Base-by-base conservation (phyloP, 768 basidiomycete genomes). In the Coprinopsis sp. region DNA sequence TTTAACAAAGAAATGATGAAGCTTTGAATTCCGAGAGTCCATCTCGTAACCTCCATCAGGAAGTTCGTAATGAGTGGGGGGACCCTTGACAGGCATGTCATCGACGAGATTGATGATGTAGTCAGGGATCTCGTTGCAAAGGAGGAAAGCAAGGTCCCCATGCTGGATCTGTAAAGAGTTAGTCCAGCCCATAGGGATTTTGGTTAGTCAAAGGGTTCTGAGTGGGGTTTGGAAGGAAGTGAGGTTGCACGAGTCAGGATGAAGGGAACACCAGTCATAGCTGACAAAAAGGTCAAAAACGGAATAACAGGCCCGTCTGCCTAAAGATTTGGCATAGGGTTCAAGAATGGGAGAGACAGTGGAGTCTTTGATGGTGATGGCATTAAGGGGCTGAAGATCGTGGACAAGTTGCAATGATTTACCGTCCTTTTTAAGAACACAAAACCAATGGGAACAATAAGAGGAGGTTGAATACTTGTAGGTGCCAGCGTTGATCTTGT, bases 1-100 rank as follows among this genome's bases (percentile, higher is more conserved):
- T 37, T 74, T 63, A 58, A 62, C 71, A 0, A 73, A 56, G 36
- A 73, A 74, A 0, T 56, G 37, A 0, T 58, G 38, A 3, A 73
- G 68, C 0, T 64, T 60, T 0, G 44, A 45, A 42, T 72, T 74
- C 1, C 61, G 58, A 0, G 60, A 54, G 0, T 72, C 60, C 0
- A 54, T 65, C 33, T 73, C 58, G 42, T 55, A 67, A 0, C 2
- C 8, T 0, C 65, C 60, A 16, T 65, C 58, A 1, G 13, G 2
- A 0, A 18, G 6, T 16, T 63, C 46, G 40, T 71, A 70, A 3
- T 51, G 19, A 1, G 65, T 61, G 0, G 23, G 8, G 0, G 61
- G 69, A 3, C 67, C 67, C 45, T 61, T 65, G 10, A 69, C 37
- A 0, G 58, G 62, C 1, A 66, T 44, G 50, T 73, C 64, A 47